Percentiles rank a stretch among this genome's conserved stretches.
Conservation (phyloP, 2,329 filamentous ascomycete genomes). For the Colletotrichum filicis region DNA sequence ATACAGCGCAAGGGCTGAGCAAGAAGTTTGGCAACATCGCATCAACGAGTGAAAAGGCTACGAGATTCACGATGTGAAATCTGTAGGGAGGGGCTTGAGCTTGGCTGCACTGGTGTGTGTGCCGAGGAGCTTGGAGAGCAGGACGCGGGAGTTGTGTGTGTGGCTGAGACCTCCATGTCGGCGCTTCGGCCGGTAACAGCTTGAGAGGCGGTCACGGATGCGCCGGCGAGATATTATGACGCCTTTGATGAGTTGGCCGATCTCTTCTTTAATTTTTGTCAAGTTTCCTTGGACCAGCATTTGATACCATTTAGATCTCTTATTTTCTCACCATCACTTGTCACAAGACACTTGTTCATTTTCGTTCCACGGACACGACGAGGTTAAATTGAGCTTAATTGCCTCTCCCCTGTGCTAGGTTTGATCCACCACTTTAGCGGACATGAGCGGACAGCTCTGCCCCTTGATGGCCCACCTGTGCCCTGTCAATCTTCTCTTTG, state of each 20-base stretch:
- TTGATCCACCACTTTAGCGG: conserved; percentile 7
- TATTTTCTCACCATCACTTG: not conserved
- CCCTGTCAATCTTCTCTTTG: not conserved
- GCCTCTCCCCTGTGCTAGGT: not conserved
- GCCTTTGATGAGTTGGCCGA: not conserved
- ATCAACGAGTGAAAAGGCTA: conserved; percentile 48
- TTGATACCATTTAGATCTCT: conserved; percentile 25
- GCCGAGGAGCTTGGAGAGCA: not conserved
- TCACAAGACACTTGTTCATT: not conserved
- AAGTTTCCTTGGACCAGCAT: not conserved
- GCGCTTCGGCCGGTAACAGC: not conserved
- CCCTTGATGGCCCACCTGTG: conserved; percentile 5
- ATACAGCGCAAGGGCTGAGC: conserved; percentile 55
- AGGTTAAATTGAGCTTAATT: conserved; percentile 21
- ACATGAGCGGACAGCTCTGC: conserved; percentile 5
- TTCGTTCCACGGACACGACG: not conserved
- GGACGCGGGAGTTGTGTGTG: not conserved
- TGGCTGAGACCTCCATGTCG: not conserved
- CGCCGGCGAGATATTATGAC: too few species aligned
- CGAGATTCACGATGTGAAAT: not conserved
- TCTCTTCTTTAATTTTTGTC: not conserved
- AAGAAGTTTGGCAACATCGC: conserved; percentile 58
- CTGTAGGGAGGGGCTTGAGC: not conserved
- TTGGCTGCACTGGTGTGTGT: not conserved
- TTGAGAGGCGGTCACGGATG: not conserved